Percentiles rank a stretch among this genome's conserved stretches.
These are phyloP conservation scores for Cladorrhinum samala DNA, from an alignment of 495 filamentous ascomycete species.

Conservation along the genomic window DNA sequence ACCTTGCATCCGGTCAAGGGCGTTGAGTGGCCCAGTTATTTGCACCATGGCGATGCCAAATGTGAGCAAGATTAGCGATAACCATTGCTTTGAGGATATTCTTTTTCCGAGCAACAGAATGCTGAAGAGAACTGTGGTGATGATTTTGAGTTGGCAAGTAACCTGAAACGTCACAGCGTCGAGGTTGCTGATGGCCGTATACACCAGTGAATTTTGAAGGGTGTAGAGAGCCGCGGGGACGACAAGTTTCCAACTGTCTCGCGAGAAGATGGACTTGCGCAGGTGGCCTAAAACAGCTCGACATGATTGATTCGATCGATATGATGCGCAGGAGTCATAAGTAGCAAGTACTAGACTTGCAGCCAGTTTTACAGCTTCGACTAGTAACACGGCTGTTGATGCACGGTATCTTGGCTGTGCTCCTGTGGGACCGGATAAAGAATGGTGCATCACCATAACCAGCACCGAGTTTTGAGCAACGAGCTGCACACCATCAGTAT, in stretches of 20 bases:
- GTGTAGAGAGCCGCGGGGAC: conserved; percentile 66
- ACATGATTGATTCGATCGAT: conserved; percentile 50
- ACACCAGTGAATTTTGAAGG: conserved; percentile 64
- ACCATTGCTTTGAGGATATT: conserved; percentile 56
- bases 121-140: conserved; percentile 62
- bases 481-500: conserved; percentile 35
- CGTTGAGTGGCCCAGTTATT: conserved; percentile 39
- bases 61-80: conserved; percentile 53
- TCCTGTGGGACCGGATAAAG: conserved; percentile 58
- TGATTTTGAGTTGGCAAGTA: conserved; percentile 66
- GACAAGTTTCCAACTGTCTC: conserved; percentile 69
- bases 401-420: conserved; percentile 60
- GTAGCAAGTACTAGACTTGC: conserved; percentile 51
- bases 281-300: conserved; percentile 54
- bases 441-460: conserved; percentile 61
- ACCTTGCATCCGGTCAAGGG: conserved; percentile 43
- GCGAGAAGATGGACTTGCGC: conserved; percentile 53
- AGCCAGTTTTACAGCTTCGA: conserved; percentile 63
- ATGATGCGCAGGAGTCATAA: conserved; percentile 41
- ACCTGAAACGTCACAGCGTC: conserved; percentile 66
- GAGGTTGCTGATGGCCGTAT: conserved; percentile 64
- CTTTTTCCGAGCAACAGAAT: conserved; percentile 50
- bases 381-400: conserved; percentile 69
- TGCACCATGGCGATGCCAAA: conserved; percentile 61
- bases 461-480: conserved; percentile 51